Base-by-base conservation (phyloP, 768 basidiomycete species). In the Sarcodon sp. region DNA sequence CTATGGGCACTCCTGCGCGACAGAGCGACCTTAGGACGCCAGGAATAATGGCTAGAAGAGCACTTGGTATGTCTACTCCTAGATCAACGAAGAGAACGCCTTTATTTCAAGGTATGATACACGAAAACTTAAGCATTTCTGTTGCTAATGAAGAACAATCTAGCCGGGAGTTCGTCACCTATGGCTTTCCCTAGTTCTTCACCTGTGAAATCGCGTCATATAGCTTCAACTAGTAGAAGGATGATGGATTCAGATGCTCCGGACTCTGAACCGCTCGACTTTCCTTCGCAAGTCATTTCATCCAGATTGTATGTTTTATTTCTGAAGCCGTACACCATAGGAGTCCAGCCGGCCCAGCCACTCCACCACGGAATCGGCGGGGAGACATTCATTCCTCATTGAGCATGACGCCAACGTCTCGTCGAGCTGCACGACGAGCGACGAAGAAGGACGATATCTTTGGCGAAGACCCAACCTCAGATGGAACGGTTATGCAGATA, bases 361-460 rank as follows among this genome's bases (percentile, higher is more conserved):
- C 15, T 15, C 15, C 87, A 0, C 87, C 78, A 11, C 78, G 73
- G 58, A 84, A 84, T 55, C 73, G 80, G 33, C 77, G 92, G 34
- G 91, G 92, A 3, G 92, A 96, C 56, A 93, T 96, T 35, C 90
- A 93, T 60, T 91, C 91, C 6, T 83, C 87, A 10, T 63, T 82
- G 43, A 66, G 75, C 49, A 51, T 85, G 59, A 72, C 80, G 44
- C 71, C 80, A 3, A 64, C 63, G 18, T 64, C 68, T 11, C 66
- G 66, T 46, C 65, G 67, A 41, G 53, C 65, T 54, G 50, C 55
- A 13, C 54, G 55, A 53, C 16, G 46, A 45, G 1, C 39, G 27
- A 41, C 39, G 39, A 41, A 41, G 4, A 41, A 27, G 4, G 39
- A 18, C 37, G 46, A 54, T 55, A 60, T 55, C 51, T 59, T 51